Conservation (phyloP, 495 filamentous ascomycete genomes). For the Hypoxylon perforatum region DNA sequence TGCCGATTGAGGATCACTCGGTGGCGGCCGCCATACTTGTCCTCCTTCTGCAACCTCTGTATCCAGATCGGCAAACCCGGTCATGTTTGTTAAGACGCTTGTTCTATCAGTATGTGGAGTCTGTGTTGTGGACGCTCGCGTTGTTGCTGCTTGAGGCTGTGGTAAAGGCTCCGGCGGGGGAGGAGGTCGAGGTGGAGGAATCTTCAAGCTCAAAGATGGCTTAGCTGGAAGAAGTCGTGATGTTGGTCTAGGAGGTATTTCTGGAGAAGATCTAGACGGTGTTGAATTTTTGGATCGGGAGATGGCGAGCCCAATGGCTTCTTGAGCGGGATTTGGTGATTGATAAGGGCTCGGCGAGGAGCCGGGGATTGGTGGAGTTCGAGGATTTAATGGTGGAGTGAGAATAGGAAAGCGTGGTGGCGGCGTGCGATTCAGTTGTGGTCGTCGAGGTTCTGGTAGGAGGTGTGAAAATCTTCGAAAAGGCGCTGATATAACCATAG, state of each 20-base stretch:
- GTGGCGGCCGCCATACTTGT: constrained; percentile 55
- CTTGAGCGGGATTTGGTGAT: constrained; percentile 28
- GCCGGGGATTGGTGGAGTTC: constrained; percentile 16
- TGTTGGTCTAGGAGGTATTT: constrained; percentile 10
- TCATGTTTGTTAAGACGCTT: constrained; percentile 60
- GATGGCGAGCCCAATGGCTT: constrained; percentile 58
- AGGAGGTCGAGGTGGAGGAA: constrained; percentile 34
- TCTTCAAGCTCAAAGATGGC: constrained; percentile 26
- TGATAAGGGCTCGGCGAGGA: constrained; percentile 39
- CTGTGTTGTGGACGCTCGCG: constrained; percentile 22
- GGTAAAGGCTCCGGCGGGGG: constrained; percentile 28
- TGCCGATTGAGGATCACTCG: constrained; percentile 51
- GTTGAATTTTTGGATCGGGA: constrained; percentile 44
- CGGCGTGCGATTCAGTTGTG: constrained; percentile 12
- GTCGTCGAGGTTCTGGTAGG: constrained; percentile 17
- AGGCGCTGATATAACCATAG: constrained; percentile 25
- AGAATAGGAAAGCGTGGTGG: constrained; percentile 24
- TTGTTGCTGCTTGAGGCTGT: constrained; percentile 21
- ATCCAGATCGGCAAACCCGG: constrained; percentile 57
- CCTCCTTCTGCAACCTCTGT: constrained; percentile 40
- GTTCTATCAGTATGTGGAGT: constrained; percentile 43
- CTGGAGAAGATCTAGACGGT: constrained; percentile 28
- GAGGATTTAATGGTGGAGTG: constrained; percentile 14
- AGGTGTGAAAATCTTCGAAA: constrained; percentile 18
- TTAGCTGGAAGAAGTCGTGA: constrained; percentile 30